Percentiles rank a stretch among this genome's conserved stretches.
phyloP scores from a whole-genome alignment of 345 rosid species.

The Durio zibethinus region DNA sequence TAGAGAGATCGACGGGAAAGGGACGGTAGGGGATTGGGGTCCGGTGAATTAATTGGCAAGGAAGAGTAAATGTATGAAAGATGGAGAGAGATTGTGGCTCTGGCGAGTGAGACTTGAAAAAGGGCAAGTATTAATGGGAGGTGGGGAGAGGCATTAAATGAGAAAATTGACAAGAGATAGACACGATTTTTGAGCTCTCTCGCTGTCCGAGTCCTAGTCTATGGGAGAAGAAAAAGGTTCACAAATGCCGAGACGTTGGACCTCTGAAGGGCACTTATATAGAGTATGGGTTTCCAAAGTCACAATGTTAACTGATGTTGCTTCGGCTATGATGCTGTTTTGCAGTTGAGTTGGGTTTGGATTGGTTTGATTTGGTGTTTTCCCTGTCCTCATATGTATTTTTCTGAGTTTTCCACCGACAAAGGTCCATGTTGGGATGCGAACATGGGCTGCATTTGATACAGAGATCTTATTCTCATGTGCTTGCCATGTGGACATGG shows the following conservation, averaged over 20 bases:
- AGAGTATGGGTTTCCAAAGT: too few species aligned
- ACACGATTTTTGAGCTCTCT: not conserved
- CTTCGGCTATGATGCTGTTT: not conserved
- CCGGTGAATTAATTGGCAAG: conserved; percentile 21
- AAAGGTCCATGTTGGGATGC: not conserved
- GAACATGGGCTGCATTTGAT: not conserved
- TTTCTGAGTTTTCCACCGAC: not conserved
- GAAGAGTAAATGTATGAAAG: conserved; percentile 25
- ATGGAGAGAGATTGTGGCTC: not conserved
- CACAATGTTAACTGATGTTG: not conserved
- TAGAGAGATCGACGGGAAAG: conserved; percentile 20
- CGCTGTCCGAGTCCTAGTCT: too few species aligned
- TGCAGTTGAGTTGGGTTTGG: not conserved
- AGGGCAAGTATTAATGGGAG: conserved; percentile 7
- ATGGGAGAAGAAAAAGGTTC: not conserved
- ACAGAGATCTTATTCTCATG: not conserved
- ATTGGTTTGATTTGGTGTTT: not conserved
- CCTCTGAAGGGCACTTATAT: too few species aligned
- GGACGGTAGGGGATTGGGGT: conserved; percentile 22
- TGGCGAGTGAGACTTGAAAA: conserved; percentile 28
- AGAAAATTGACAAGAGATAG: conserved; percentile 47
- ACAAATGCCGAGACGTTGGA: not conserved
- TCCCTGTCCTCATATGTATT: not conserved
- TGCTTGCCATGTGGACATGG: not conserved
- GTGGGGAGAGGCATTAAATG: conserved; percentile 61